Base-by-base conservation (phyloP, 306 rosid species). In the Cyclanthera cordifolia region DNA sequence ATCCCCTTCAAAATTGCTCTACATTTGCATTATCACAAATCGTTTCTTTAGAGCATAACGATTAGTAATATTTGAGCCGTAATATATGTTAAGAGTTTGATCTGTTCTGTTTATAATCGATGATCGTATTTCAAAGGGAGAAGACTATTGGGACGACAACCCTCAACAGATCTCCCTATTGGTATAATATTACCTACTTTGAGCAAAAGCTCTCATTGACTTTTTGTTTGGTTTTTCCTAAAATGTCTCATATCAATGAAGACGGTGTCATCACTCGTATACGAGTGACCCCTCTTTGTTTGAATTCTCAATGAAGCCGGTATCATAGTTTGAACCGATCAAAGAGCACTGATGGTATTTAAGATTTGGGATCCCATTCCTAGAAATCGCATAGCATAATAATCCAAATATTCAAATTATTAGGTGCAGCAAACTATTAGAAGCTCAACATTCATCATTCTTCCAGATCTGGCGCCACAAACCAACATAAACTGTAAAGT, bases 381-480 rank as follows among this genome's bases (percentile, higher is more conserved):
- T 25, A 17, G 28, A 61, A 1, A 61, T 0, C 2, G 12, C 19
- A 32, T 19, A 61, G 24, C 27, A 37, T 13, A 61, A 34, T n/a
- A 60, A 60, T 47, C 47, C 39, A 67, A 67, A 24, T 25, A 67
- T 47, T 45, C 8, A 45, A 46, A 60, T 34, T n/a, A 32, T n/a
- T 17, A 17, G 20, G 41, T 59, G 25, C 67, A 59, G 16, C 47
- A 59, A 17, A 59, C 17, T 17, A 34, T 60, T 9, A 19, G 2
- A 60, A 11, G 27, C 28, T 64, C n/a, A 43, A 12, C 53, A 64
- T 64, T 34, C 19, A 21, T 3, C 69, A 43, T 43, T 64, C 32
- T 64, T 43, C 70, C 34, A 64, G 70, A 64, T 64, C 53, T 64
- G 37, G 21, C 8, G 39, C 61, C 39, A 53, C 32, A 54, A 19